Evolutionary conservation across 139 green algal species (phyloP).

Genomic region (Diplosphaera chodatii): DNA sequence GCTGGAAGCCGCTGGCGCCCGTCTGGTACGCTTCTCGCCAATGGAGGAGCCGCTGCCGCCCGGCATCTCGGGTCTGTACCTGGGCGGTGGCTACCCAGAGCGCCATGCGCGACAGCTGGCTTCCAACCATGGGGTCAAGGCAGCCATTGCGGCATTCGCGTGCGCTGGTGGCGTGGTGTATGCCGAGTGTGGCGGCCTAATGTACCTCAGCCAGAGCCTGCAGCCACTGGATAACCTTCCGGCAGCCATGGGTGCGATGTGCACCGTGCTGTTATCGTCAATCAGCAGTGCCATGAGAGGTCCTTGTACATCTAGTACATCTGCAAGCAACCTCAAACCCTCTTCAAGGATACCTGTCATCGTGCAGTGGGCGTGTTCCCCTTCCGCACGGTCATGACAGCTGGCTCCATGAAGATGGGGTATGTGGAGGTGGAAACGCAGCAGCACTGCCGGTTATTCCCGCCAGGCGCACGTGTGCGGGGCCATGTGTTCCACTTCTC

Average conservation of each 20-base stretch:
- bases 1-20: conserved; percentile 54
- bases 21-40: conserved; percentile 88
- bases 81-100: conserved; percentile 80
- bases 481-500: conserved; percentile 70
- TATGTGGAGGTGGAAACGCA: conserved; percentile 64
- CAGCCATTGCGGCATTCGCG: conserved; percentile 70
- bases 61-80: conserved; percentile 69
- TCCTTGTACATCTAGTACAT: too few species aligned
- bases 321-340: not conserved
- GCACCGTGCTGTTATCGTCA: too few species aligned
- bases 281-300: too few species aligned
- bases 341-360: too few species aligned
- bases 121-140: conserved; percentile 53
- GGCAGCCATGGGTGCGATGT: conserved; percentile 31
- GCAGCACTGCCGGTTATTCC: conserved; percentile 55
- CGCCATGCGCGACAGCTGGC: conserved; percentile 55
- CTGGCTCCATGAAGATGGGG: conserved; percentile 43
- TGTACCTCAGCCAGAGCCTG: conserved; percentile 75
- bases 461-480: conserved; percentile 35
- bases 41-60: conserved; percentile 74
- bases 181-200: conserved; percentile 81
- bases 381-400: conserved; percentile 65
- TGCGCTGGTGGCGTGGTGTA: conserved; percentile 80
- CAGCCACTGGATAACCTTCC: conserved; percentile 25
- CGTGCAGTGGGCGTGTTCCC: conserved; percentile 74